Base-by-base conservation (phyloP, 2,329 filamentous ascomycete species). In the Trematosphaeria pertusa region DNA sequence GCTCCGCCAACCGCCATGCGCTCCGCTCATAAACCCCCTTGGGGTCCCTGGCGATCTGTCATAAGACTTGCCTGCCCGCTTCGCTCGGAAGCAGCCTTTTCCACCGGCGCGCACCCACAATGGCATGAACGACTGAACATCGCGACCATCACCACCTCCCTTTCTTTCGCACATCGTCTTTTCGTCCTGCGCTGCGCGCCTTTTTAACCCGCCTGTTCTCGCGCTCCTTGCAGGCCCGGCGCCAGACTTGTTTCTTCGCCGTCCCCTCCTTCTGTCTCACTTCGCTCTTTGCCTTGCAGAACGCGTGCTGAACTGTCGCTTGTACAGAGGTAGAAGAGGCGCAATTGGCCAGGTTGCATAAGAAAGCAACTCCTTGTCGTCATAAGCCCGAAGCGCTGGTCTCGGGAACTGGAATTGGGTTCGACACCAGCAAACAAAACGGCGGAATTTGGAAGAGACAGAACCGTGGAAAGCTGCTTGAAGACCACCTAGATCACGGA, bases 221-320 rank as follows among this genome's bases (percentile, higher is more conserved):
- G 43, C 43, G 43, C 57, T 64, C 63, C 59, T 68, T 69, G 61
- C 65, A 65, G 60, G 62, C 59, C 63, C 52, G 56, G 59, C 43
- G 60, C 62, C 61, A 46, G 43, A 47, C 34, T 36, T 41, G 40
- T 43, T 24, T 47, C 37, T 43, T 54, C 39, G 41, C 47, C 42
- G 28, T 43, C 15, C 34, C 48, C 52, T 59, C 52, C 46, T 61
- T 61, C 50, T 57, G 51, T 62, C 59, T 58, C 53, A 54, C 42
- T 46, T 50, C 46, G 42, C 59, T 56, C 47, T 56, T 55, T 53
- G 52, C 62, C 59, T 64, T 67, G 56, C 61, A 60, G 57, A 43
- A 51, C 45, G 54, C 37, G 41, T 48, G 53, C 48, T 49, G 34
- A 43, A 22, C 37, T 48, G 33, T 46, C 37, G 45, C 42, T 38